These are phyloP conservation scores for Lindgomyces ingoldianus DNA, from an alignment of 495 filamentous ascomycete species.

Conservation along the genomic window DNA sequence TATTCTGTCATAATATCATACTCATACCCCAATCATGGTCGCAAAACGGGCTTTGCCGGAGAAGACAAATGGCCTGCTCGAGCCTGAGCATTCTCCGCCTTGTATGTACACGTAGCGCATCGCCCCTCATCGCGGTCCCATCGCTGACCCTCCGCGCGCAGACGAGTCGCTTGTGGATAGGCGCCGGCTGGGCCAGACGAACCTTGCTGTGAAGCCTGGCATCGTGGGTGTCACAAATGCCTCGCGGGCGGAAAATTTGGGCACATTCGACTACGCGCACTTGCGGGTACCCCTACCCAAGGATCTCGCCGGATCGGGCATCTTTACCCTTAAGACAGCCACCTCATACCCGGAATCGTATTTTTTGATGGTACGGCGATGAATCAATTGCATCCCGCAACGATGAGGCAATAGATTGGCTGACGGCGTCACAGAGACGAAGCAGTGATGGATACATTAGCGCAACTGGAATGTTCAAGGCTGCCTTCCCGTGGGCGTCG, in stretches of 20 bases:
- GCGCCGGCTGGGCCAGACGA: slow-evolving; percentile 87
- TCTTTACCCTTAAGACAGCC: slow-evolving; percentile 69
- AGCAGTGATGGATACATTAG: slow-evolving; percentile 93
- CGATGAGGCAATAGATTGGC: slow-evolving; percentile 14
- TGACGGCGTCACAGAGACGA: slow-evolving; percentile 60
- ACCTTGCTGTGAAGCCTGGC: slow-evolving; percentile 76
- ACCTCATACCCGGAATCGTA: slow-evolving; percentile 75
- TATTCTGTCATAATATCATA: slow-evolving; percentile 40
- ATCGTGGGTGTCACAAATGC: slow-evolving; percentile 65
- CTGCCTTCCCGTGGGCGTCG: slow-evolving; percentile 91
- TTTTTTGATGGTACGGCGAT: slow-evolving; percentile 79
- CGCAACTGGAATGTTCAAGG: slow-evolving; percentile 99
- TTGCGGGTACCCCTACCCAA: slow-evolving; percentile 87
- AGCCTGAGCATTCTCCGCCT: slow-evolving; percentile 65
- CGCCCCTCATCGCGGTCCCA: slow-evolving; percentile 21
- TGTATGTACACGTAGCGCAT: slow-evolving; percentile 53
- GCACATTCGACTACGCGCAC: slow-evolving; percentile 93
- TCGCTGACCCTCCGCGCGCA: slow-evolving; percentile 48
- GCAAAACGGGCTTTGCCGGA: slow-evolving; percentile 63
- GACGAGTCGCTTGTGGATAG: slow-evolving; percentile 80
- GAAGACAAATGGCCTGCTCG: slow-evolving; percentile 74
- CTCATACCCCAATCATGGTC: slow-evolving; percentile 54
- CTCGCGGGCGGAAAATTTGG: slow-evolving; percentile 68
- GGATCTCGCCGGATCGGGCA: slow-evolving; percentile 81
- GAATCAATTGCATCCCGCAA: not conserved